Conservation (phyloP, 2,329 filamentous ascomycete genomes). For the Sporothrix inflata region DNA sequence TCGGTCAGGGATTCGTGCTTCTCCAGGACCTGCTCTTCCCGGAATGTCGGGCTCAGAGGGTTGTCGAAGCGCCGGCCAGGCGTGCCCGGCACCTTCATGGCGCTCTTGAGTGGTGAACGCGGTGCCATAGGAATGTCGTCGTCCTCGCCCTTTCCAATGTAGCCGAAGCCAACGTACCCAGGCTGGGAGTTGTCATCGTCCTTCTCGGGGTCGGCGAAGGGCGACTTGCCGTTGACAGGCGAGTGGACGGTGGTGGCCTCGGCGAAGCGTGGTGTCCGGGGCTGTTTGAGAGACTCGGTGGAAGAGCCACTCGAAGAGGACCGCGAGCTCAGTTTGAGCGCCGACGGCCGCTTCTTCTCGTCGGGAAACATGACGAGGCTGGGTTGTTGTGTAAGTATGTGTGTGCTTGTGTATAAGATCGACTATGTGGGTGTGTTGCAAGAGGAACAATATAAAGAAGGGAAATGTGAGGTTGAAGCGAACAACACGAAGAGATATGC, state of each 20-base stretch:
- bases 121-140: slow-evolving; percentile 67
- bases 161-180: slow-evolving; percentile 89
- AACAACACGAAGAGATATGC: slow-evolving; percentile 28
- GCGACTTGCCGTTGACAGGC: slow-evolving; percentile 63
- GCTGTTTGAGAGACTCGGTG: slow-evolving; percentile 63
- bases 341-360: slow-evolving; percentile 61
- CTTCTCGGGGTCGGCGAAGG: slow-evolving; percentile 63
- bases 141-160: slow-evolving; percentile 66
- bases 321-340: slow-evolving; percentile 57
- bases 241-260: slow-evolving; percentile 81
- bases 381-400: slow-evolving; percentile 10
- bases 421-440: slow-evolving; percentile 30
- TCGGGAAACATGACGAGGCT: slow-evolving; percentile 44
- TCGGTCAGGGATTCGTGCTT: slow-evolving; percentile 81
- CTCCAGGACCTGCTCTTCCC: slow-evolving; percentile 83
- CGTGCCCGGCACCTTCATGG: slow-evolving; percentile 84
- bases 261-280: slow-evolving; percentile 76
- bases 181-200: slow-evolving; percentile 65
- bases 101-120: slow-evolving; percentile 83
- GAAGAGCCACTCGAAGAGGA: slow-evolving; percentile 58
- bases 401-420: slow-evolving; percentile 35
- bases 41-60: slow-evolving; percentile 87
- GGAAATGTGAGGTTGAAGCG: slow-evolving; percentile 17
- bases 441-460: slow-evolving; percentile 22
- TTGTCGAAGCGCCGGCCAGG: slow-evolving; percentile 73